A percentile compares a stretch with the other conserved stretches of the same genome.
Evolutionary conservation across 805 yeast species (phyloP).

Genomic region (Blastobotrys muscicola): DNA sequence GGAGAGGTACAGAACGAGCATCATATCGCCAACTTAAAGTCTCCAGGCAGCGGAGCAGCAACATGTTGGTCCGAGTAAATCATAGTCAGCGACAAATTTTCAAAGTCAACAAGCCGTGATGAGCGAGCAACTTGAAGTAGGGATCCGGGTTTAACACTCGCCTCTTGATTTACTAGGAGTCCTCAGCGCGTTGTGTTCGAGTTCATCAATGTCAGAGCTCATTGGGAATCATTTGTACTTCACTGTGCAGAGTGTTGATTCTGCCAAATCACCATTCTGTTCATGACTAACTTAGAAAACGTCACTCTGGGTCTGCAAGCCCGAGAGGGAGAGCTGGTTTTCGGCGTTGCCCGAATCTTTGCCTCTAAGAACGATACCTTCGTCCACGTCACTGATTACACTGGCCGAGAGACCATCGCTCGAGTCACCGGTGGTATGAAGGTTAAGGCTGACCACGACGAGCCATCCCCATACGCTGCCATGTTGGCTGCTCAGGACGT

Average conservation of each 20-base stretch:
- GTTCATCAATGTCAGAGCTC: no score
- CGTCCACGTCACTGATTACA: conserved; percentile 98
- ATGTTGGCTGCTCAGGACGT: conserved; percentile 99
- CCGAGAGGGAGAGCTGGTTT: conserved; percentile 97
- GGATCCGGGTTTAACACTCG: no score
- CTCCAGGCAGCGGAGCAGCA: no score
- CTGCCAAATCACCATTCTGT: no score
- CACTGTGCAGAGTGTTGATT: no score
- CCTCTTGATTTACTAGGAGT: no score
- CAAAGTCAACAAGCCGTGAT: no score
- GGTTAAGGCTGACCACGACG: conserved; percentile 99
- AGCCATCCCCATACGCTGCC: conserved; percentile 99
- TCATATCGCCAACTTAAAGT: no score
- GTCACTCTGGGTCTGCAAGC: conserved; percentile 69
- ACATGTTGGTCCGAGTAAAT: not conserved
- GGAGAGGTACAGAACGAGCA: not conserved
- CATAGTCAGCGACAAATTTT: not conserved
- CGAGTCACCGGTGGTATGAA: conserved; percentile 99
- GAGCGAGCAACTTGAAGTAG: no score
- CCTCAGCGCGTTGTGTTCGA: no score
- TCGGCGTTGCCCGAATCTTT: conserved; percentile 99
- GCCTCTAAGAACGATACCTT: conserved; percentile 99
- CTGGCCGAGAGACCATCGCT: conserved; percentile 99
- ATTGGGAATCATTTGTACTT: no score
- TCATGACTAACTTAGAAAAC: conserved; percentile 26